These are phyloP conservation scores for Ogataea saltuana DNA, from an alignment of 805 yeast genomes.

Conservation along the genomic window DNA sequence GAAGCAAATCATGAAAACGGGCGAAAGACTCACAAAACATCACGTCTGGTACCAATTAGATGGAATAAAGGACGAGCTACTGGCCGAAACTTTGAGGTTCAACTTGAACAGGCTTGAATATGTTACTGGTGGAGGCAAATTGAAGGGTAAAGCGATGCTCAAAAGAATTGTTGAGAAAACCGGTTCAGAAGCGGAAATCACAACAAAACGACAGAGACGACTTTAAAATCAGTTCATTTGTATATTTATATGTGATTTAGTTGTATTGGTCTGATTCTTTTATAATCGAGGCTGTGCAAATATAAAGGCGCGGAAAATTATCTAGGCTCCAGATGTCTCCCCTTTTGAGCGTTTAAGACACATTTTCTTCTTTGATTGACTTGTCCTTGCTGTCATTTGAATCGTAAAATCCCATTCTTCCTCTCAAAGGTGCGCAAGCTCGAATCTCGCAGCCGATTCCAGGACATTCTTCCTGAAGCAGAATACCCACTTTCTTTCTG, in stretches of 20 bases:
- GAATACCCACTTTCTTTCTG: no score
- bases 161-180: constrained; percentile 33
- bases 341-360: no score
- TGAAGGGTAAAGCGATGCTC: constrained; percentile 36
- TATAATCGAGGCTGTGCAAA: constrained; percentile 1
- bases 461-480: no score
- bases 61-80: constrained; percentile 64
- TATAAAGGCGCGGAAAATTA: no score
- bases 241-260: no score
- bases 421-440: no score
- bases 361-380: no score
- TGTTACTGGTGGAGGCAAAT: constrained; percentile 36
- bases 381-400: no score
- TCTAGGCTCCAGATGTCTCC: no score
- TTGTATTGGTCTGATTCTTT: neutral
- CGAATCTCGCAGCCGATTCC: no score
- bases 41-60: constrained; percentile 85
- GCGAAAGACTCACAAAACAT: constrained; percentile 59
- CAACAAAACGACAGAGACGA: constrained; percentile 20
- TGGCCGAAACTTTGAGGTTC: constrained; percentile 64
- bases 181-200: constrained; percentile 27
- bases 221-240: neutral
- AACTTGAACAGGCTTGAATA: constrained; percentile 47
- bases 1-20: constrained; percentile 59
- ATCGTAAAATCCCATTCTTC: no score